Base-by-base conservation (phyloP, 305 asterid species). In the Fraxinus velutina region DNA sequence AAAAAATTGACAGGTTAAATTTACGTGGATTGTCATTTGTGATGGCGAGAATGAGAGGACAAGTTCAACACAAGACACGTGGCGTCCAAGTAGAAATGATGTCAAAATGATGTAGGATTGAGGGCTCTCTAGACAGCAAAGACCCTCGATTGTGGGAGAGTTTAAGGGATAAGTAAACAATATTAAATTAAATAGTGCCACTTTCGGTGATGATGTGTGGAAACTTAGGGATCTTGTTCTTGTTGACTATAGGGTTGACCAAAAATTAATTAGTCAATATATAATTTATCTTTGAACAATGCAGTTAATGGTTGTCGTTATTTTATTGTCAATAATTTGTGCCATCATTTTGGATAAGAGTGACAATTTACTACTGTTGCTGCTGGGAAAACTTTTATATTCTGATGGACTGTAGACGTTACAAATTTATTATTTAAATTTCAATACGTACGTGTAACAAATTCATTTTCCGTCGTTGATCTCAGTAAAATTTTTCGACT, bases 281-380 rank as follows among this genome's bases (percentile, higher is more conserved):
- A 66, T 66, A 66, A 24, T 42, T 10, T 6, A 9, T 62, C 72
- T 8, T 22, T 7, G 1, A 21, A 22, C 30, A 1, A 60, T 60
- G 12, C 2, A 60, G 8, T 19, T 60, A 17, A 6, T 60, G 30
- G 6, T 60, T 21, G 71, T 21, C 70, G 32, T 60, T 80, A 12
- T 13, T 42, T 12, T 62, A 3, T 22, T 30, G 55, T 85, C 87
- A 90, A 90, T 90, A 77, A 89, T 89, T 90, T 86, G 88, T 62
- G 89, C 85, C 82, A 78, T 5, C 62, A 36, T 79, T 76, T 79
- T 79, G 83, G 83, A 80, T 75, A 66, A 74, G 68, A 74, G 27
- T 82, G 73, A 47, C 81, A 79, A 24, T 27, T 73, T 82, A 37
- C 30, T 50, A 15, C 6, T 50, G 60, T 50, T 50, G 60, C 60